phyloP scores from a whole-genome alignment of 2,329 filamentous ascomycete species.

The Fusarium liriodendri region DNA sequence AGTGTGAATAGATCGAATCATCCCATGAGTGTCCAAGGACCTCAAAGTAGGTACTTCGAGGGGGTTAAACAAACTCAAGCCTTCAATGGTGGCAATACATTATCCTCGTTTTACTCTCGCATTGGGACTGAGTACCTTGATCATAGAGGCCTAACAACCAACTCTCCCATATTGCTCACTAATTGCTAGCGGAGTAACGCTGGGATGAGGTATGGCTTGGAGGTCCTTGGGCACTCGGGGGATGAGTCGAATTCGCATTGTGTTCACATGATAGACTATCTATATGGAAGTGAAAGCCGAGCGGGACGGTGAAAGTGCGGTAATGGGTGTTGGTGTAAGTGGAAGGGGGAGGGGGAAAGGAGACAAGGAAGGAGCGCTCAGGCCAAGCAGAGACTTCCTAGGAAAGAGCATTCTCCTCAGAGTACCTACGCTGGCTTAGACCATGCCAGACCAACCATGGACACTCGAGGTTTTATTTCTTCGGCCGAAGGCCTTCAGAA shows the following conservation, averaged over 20 bases:
- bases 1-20: background rate
- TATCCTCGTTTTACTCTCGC: too few relatives aligned
- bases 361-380: background rate
- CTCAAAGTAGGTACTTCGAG: too few relatives aligned
- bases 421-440: background rate
- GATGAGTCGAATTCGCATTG: background rate
- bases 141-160: too few relatives aligned
- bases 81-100: too few relatives aligned
- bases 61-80: too few relatives aligned
- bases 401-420: background rate
- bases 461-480: background rate
- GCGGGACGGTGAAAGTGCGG: background rate
- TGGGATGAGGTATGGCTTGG: too few relatives aligned
- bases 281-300: background rate
- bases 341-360: background rate
- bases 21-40: too few relatives aligned
- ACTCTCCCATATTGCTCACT: too few relatives aligned
- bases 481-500: conserved; percentile 11
- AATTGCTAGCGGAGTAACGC: too few relatives aligned
- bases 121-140: too few relatives aligned
- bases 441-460: background rate
- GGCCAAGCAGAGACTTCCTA: background rate
- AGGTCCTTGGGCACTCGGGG: too few relatives aligned
- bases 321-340: background rate
- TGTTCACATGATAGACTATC: background rate